Conservation (phyloP, 2,329 filamentous ascomycete genomes). For the Trichoderma sp. region DNA sequence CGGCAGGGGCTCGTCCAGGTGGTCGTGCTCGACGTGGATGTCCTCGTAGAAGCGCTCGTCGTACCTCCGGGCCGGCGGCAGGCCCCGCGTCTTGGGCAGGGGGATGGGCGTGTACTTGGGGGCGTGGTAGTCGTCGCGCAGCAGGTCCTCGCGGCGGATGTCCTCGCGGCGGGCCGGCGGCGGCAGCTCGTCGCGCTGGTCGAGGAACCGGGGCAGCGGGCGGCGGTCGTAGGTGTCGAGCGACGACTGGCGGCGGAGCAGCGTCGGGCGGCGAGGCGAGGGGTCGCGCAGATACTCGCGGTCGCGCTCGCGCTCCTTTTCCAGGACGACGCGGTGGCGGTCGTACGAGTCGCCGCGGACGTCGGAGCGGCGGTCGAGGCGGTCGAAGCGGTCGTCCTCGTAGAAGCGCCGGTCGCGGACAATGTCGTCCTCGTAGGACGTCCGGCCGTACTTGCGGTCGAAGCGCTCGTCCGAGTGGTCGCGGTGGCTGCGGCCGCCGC, state of each 20-base stretch:
- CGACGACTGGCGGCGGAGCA: constrained; percentile 82
- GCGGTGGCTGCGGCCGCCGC: constrained; percentile 42
- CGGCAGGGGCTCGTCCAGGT: constrained; percentile 64
- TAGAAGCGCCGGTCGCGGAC: constrained; percentile 44
- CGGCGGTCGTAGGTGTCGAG: constrained; percentile 87
- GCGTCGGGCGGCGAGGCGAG: constrained; percentile 63
- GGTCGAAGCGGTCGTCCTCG: constrained; percentile 53
- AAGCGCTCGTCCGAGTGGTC: constrained; percentile 55
- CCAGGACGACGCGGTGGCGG: constrained; percentile 58
- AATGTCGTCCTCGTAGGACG: constrained; percentile 28
- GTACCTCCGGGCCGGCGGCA: constrained; percentile 62
- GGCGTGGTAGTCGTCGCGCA: constrained; percentile 51
- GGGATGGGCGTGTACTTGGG: constrained; percentile 64
- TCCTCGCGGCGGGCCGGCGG: constrained; percentile 57
- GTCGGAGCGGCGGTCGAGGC: constrained; percentile 34
- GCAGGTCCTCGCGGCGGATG: constrained; percentile 51
- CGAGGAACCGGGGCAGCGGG: constrained; percentile 54
- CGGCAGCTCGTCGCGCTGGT: constrained; percentile 63
- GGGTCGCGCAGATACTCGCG: constrained; percentile 49
- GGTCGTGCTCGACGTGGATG: constrained; percentile 66
- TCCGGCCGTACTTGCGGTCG: constrained; percentile 42
- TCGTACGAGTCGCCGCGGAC: constrained; percentile 46
- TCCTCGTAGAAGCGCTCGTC: constrained; percentile 65
- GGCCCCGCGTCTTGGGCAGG: constrained; percentile 63
- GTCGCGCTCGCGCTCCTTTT: constrained; percentile 61